Percentiles rank a stretch among this genome's conserved stretches.
Conservation (phyloP, 164 flowering plant genomes). For the Vitis rotundifolia region DNA sequence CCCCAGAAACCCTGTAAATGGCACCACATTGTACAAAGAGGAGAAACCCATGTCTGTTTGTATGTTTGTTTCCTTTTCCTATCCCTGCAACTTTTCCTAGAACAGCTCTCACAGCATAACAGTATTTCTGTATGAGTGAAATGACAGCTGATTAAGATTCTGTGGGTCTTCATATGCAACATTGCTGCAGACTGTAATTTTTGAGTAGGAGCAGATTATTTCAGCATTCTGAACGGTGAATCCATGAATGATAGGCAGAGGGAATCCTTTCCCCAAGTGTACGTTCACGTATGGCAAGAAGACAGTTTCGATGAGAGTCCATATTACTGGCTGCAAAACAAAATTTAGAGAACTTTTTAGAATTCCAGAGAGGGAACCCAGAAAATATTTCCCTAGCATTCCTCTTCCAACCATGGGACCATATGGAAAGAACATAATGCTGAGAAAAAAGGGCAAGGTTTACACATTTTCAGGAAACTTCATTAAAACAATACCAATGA, state of each 20-base stretch:
- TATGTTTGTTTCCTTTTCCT: not conserved
- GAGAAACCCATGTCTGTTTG: not conserved
- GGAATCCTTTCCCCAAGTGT: constrained; percentile 66
- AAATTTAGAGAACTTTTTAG: not conserved
- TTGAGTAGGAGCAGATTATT: constrained; percentile 36
- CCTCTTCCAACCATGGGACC: no score
- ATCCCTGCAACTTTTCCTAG: not conserved
- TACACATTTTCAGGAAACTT: not conserved
- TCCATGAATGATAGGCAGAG: constrained; percentile 72
- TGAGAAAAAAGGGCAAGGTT: not conserved
- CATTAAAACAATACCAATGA: not conserved
- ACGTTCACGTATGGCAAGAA: constrained; percentile 68
- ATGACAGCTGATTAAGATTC: not conserved
- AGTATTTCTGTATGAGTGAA: not conserved
- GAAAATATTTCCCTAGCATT: not conserved
- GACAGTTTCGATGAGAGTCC: constrained; percentile 65
- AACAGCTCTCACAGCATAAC: not conserved
- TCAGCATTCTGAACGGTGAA: constrained; percentile 69
- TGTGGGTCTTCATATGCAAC: constrained; percentile 29
- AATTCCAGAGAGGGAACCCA: not conserved
- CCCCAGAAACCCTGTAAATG: not conserved
- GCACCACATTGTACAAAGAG: constrained; percentile 11
- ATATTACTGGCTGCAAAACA: constrained; percentile 65
- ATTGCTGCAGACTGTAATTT: constrained; percentile 63
- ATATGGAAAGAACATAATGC: not conserved